A percentile compares a stretch with the other conserved stretches of the same genome.
Evolutionary conservation across 2,329 filamentous ascomycete species (phyloP).

Genomic region (Aspergillus sp.): DNA sequence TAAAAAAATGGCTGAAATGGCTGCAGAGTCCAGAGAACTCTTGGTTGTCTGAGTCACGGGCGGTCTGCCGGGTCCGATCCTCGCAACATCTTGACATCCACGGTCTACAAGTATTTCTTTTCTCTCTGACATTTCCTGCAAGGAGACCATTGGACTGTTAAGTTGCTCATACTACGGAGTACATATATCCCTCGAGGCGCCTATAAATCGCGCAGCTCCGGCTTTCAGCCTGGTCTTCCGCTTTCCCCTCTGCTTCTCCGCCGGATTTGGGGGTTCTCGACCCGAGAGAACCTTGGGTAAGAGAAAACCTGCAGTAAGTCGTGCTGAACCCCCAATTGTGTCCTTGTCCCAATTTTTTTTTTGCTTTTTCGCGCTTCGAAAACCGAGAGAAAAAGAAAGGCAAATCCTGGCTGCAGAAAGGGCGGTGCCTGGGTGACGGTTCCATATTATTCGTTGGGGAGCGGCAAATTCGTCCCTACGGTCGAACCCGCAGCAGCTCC

Average conservation of each 20-base stretch:
- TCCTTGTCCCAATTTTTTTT: conserved; percentile 1
- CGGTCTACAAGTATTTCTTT: neutral
- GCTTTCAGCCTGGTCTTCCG: neutral
- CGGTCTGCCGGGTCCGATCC: conserved; percentile 15
- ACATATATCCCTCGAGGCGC: neutral
- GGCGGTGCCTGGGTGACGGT: conserved; percentile 10
- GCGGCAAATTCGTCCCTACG: conserved; percentile 17
- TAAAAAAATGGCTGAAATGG: neutral
- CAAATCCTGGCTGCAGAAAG: conserved; percentile 6
- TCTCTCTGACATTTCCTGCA: neutral
- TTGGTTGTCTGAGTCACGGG: conserved; percentile 15
- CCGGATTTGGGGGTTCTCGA: conserved; percentile 1
- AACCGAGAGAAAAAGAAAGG: neutral
- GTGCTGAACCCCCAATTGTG: neutral
- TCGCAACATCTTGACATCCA: neutral
- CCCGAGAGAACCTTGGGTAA: neutral
- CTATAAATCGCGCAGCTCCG: conserved; percentile 9
- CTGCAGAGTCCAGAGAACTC: neutral
- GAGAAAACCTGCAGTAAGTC: conserved; percentile 4
- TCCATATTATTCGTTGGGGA: conserved; percentile 9
- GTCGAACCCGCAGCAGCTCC: conserved; percentile 15
- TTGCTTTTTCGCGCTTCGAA: neutral
- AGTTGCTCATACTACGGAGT: neutral
- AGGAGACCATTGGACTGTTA: conserved; percentile 6
- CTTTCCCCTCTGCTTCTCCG: neutral